Evolutionary conservation across 495 filamentous ascomycete genomes (phyloP).

Genomic region (Sordaria brevicollis): DNA sequence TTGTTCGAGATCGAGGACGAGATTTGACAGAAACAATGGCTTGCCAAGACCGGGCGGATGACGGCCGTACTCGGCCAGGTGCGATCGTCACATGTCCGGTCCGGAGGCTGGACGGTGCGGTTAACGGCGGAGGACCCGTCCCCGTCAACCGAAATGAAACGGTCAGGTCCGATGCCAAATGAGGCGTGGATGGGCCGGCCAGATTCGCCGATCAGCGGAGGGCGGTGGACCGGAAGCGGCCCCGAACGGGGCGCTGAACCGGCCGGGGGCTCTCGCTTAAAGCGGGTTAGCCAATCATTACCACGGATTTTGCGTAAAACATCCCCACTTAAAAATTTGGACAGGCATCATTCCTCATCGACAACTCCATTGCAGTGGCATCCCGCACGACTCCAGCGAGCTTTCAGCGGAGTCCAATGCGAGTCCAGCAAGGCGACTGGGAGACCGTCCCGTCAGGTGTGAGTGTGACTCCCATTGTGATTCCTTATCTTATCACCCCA

Average conservation of each 20-base stretch:
- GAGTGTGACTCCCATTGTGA: not conserved
- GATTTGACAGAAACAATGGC: not conserved
- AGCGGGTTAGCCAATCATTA: not conserved
- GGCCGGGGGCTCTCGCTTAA: not conserved
- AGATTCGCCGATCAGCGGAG: not conserved
- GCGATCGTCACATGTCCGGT: not conserved
- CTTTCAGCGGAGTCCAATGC: not conserved
- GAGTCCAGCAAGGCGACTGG: not conserved
- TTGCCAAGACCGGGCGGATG: not conserved
- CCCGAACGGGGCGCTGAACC: not conserved
- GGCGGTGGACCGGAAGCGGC: not conserved
- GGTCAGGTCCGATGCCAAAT: not conserved
- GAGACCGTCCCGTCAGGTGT: too few species aligned
- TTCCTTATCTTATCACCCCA: not conserved
- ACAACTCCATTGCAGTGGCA: not conserved
- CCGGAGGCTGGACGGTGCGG: not conserved
- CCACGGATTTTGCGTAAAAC: not conserved
- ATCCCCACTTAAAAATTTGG: not conserved
- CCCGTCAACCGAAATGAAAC: not conserved
- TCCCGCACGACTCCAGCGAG: not conserved
- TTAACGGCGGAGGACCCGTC: not conserved
- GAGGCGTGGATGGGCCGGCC: not conserved
- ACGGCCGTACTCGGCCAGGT: not conserved
- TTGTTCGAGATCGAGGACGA: not conserved
- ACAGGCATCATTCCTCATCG: not conserved